phyloP scores from a whole-genome alignment of 2,329 filamentous ascomycete species.

The Thyridium curvatum region DNA sequence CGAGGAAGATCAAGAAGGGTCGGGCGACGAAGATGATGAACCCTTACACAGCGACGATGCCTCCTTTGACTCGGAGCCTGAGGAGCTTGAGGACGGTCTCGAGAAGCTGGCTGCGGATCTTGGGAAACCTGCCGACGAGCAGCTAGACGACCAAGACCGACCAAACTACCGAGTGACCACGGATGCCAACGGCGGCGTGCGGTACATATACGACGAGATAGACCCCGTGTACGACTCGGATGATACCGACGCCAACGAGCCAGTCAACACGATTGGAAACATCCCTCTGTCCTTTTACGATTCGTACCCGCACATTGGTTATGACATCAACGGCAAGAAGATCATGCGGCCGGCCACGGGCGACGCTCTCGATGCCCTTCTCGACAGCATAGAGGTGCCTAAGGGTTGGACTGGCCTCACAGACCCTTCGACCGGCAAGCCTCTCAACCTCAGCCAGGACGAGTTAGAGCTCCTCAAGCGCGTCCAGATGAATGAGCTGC shows the following conservation, averaged over 20 bases:
- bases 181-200: constrained; percentile 84
- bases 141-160: constrained; percentile 29
- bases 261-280: constrained; percentile 87
- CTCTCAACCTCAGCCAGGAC: constrained; percentile 77
- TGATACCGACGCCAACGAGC: constrained; percentile 75
- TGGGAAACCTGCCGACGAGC: constrained; percentile 25
- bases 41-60: constrained; percentile 34
- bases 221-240: constrained; percentile 95
- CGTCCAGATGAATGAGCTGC: constrained; percentile 82
- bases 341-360: constrained; percentile 94
- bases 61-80: constrained; percentile 30
- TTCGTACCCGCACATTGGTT: constrained; percentile 95
- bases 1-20: constrained; percentile 29
- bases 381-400: constrained; percentile 94
- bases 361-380: constrained; percentile 83
- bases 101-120: constrained; percentile 20
- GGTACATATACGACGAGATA: constrained; percentile 91
- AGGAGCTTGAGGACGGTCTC: constrained; percentile 26
- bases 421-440: constrained; percentile 89
- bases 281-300: constrained; percentile 96
- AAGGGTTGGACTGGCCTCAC: constrained; percentile 97
- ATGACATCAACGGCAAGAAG: constrained; percentile 97
- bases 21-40: constrained; percentile 29
- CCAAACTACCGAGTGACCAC: constrained; percentile 53
- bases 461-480: constrained; percentile 85